Evolutionary conservation across 495 filamentous ascomycete species (phyloP), one percentile per base, ranked within the genome.

Genomic region (Daldinia grandis): DNA sequence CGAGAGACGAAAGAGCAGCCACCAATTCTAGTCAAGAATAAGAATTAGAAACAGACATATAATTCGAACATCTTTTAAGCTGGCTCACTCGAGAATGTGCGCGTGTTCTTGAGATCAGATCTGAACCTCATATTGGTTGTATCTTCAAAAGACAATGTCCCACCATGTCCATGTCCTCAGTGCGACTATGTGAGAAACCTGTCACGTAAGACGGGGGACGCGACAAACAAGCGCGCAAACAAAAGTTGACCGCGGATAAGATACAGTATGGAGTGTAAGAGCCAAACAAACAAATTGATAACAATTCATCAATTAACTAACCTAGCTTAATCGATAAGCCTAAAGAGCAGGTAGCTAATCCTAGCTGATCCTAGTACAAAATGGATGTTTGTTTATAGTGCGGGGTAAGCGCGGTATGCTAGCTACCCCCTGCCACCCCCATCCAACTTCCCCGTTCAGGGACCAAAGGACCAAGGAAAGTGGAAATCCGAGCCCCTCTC

Each of bases 1-100:
- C 93, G 35, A 98, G 84, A 6, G 93, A 94, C 55, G 89, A 89
- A 61, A 98, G 85, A 4, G 94, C 97, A 7, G 91, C 91, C 3
- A 89, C 89, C 66, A 99, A 84, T 79, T 96, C 94, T 97, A 72
- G 9, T 21, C 9, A 30, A 10, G 28, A 60, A 59, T 56, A 58
- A 59, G 44, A 5, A 58, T 68, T 38, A 67, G 40, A 64, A 33
- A n/a, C 57, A 7, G 4, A 27, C 5, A 44, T 30, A n/a, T 40
- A 54, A 53, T n/a, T 37, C 31, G 21, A 42, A 24, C 6, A 17
- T 17, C 15, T 56, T 19, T 38, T 19, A 49, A 35, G 42, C 27
- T 64, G 57, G 54, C 85, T 74, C 80, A 96, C 94, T 97, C 47
- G 90, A 90, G 76, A 99, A 95, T 7, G 91, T 95, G 59, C 81